These are phyloP conservation scores for Alloascoidea africana DNA, from an alignment of 805 yeast species.

Conservation along the genomic window DNA sequence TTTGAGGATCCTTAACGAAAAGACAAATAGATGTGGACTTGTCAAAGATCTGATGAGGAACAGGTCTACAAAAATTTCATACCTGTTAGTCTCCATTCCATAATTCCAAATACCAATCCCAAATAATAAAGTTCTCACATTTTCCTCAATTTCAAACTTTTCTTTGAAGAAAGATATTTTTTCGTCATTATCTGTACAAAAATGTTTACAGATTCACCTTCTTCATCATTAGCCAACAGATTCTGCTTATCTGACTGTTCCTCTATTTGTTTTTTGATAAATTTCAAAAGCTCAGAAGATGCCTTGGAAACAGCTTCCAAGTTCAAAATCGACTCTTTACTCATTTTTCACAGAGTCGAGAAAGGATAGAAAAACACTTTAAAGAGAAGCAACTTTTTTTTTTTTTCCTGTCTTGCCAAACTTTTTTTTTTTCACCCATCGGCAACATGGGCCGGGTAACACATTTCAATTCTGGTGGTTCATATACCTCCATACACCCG, in stretches of 20 bases:
- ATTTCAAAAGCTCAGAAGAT: constrained; percentile 47
- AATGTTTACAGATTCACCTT: constrained; percentile 27
- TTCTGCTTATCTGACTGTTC: constrained; percentile 21
- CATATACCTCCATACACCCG: too few relatives aligned
- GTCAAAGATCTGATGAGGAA: constrained; percentile 30
- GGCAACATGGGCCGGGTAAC: too few relatives aligned
- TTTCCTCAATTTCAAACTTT: constrained; percentile 25
- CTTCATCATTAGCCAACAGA: constrained; percentile 46
- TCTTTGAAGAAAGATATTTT: constrained; percentile 45
- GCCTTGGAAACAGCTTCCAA: constrained; percentile 33
- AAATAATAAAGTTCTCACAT: constrained; percentile 11
- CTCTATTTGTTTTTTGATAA: constrained; percentile 22
- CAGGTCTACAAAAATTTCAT: constrained; percentile 10
- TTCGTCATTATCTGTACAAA: constrained; percentile 52
- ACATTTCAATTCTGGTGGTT: too few relatives aligned
- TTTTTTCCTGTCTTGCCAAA: too few relatives aligned
- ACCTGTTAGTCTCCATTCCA: neutral
- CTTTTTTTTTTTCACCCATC: too few relatives aligned
- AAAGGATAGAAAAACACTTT: neutral
- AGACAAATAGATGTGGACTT: constrained; percentile 41
- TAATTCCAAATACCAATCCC: neutral
- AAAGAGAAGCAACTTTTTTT: too few relatives aligned
- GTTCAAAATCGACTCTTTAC: neutral
- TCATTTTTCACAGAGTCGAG: constrained; percentile 1
- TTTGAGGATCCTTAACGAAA: constrained; percentile 53